Evolutionary conservation across 768 basidiomycete genomes (phyloP).

Genomic region (Boletus barrowsii): DNA sequence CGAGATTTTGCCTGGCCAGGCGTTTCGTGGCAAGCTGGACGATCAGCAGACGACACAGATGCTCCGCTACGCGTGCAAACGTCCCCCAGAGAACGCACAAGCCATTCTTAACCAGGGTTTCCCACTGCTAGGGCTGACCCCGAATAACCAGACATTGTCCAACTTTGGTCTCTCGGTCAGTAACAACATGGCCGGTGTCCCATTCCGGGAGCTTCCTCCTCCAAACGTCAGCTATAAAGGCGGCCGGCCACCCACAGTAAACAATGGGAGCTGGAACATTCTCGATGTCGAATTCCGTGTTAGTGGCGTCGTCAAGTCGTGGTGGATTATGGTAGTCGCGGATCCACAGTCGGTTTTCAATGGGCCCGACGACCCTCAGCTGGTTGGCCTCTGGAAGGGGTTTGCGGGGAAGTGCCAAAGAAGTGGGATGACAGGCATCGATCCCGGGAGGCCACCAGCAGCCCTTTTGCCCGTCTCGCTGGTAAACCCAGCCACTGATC

Average conservation of each 20-base stretch:
- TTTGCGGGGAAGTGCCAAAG: conserved; percentile 54
- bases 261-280: conserved; percentile 76
- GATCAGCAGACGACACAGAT: conserved; percentile 65
- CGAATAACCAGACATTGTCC: conserved; percentile 37
- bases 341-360: conserved; percentile 43
- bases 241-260: conserved; percentile 41
- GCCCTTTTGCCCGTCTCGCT: conserved; percentile 32
- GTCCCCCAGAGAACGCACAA: conserved; percentile 56
- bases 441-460: conserved; percentile 33
- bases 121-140: conserved; percentile 48
- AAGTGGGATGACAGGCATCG: conserved; percentile 67
- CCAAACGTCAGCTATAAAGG: conserved; percentile 56
- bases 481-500: conserved; percentile 23
- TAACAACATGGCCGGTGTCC: conserved; percentile 57
- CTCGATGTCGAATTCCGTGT: conserved; percentile 64
- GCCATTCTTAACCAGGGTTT: conserved; percentile 60
- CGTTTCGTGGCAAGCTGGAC: conserved; percentile 58
- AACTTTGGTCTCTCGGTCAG: conserved; percentile 60
- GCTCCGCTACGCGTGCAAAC: conserved; percentile 67
- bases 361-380: conserved; percentile 30
- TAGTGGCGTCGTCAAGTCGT: conserved; percentile 49
- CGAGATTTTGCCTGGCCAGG: conserved; percentile 54
- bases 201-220: conserved; percentile 59
- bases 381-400: conserved; percentile 45
- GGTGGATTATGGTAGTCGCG: conserved; percentile 66